phyloP scores from a whole-genome alignment of 179 eudicot genomes.

The Silene noctiflora region DNA sequence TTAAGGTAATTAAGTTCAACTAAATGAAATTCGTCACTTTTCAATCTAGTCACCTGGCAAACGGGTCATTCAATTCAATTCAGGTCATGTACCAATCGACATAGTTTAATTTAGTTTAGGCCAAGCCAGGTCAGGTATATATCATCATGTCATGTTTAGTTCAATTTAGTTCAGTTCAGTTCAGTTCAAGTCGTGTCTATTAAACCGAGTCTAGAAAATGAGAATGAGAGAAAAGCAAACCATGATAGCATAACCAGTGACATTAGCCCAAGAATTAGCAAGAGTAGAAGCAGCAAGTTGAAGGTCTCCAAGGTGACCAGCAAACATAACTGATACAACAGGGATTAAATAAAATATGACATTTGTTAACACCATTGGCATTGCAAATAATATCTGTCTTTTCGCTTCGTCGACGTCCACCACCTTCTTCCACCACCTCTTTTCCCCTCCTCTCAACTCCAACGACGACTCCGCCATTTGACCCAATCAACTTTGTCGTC shows the following conservation, averaged over 20 bases:
- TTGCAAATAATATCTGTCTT: slow-evolving; percentile 11
- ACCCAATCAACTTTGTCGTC: too few species aligned
- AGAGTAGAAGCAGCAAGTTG: slow-evolving; percentile 56
- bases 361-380: slow-evolving; percentile 25
- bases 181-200: not conserved
- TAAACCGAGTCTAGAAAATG: not conserved
- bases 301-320: slow-evolving; percentile 57
- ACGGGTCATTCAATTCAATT: too few species aligned
- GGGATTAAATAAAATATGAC: slow-evolving; percentile 23
- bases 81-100: too few species aligned
- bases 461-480: not conserved
- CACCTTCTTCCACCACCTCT: slow-evolving; percentile 7
- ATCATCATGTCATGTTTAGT: too few species aligned
- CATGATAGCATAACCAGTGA: slow-evolving; percentile 53
- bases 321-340: slow-evolving; percentile 54
- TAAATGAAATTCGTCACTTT: too few species aligned
- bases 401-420: slow-evolving; percentile 19
- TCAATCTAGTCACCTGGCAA: too few species aligned
- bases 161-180: not conserved
- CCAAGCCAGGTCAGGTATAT: too few species aligned
- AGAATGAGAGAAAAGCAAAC: slow-evolving; percentile 12
- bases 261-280: slow-evolving; percentile 56
- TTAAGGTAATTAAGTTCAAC: too few species aligned
- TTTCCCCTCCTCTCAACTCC: not conserved
- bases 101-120: too few species aligned